Evolutionary conservation across 345 rosid genomes (phyloP).

Genomic region (Moringa oleifera): DNA sequence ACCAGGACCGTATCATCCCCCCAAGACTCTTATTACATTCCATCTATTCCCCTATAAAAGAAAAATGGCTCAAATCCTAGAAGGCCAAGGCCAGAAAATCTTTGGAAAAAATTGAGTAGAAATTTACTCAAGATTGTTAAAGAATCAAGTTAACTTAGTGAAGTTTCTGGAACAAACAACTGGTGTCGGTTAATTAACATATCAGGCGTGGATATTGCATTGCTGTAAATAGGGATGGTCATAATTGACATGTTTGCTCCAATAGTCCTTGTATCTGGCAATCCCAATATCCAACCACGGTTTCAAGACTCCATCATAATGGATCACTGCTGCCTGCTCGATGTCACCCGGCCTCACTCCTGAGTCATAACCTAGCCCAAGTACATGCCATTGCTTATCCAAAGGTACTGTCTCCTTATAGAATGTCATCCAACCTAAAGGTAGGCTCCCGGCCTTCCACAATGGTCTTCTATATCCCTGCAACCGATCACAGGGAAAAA

Average conservation of each 20-base stretch:
- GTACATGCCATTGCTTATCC: constrained; percentile 74
- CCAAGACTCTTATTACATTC: constrained; percentile 16
- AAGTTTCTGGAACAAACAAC: constrained; percentile 10
- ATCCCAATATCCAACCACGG: constrained; percentile 94
- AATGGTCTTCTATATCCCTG: constrained; percentile 60
- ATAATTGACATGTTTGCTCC: constrained; percentile 59
- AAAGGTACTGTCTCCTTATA: constrained; percentile 63
- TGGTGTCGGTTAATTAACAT: constrained; percentile 5
- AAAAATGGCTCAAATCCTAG: constrained; percentile 22
- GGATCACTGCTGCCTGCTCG: constrained; percentile 72
- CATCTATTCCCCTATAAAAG: constrained; percentile 11
- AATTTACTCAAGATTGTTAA: constrained; percentile 32
- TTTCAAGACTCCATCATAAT: constrained; percentile 84
- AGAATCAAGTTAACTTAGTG: constrained; percentile 26
- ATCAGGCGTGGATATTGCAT: constrained; percentile 64
- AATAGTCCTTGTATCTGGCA: constrained; percentile 57
- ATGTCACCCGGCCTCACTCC: constrained; percentile 41
- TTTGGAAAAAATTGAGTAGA: constrained; percentile 13
- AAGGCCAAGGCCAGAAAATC: constrained; percentile 10
- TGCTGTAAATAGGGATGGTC: constrained; percentile 47
- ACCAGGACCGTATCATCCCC: constrained; percentile 5
- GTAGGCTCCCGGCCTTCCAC: constrained; percentile 80
- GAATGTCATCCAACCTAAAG: constrained; percentile 86
- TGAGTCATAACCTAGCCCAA: constrained; percentile 73
- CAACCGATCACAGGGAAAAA: constrained; percentile 14